phyloP scores from a whole-genome alignment of 108 stramenopile species.

The Skeletonema potamos region DNA sequence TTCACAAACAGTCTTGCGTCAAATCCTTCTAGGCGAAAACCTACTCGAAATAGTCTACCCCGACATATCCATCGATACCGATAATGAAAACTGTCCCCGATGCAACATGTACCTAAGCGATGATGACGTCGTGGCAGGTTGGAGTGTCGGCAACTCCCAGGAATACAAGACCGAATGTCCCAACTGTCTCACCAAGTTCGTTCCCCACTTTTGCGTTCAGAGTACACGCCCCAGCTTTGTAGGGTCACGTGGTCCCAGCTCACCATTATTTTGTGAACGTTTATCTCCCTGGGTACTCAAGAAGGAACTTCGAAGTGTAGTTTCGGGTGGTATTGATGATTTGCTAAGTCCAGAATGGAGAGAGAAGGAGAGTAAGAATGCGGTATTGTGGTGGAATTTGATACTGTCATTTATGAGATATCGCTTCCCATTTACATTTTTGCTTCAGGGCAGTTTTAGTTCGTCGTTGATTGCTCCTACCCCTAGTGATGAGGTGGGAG shows the following conservation, averaged over 20 bases:
- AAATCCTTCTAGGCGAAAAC: constrained; percentile 70
- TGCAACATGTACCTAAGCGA: constrained; percentile 66
- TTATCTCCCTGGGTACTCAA: constrained; percentile 86
- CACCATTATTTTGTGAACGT: constrained; percentile 81
- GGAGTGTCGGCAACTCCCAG: constrained; percentile 63
- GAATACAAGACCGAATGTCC: constrained; percentile 76
- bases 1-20: constrained; percentile 57
- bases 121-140: constrained; percentile 66
- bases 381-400: constrained; percentile 88
- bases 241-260: constrained; percentile 75
- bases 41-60: constrained; percentile 80
- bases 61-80: constrained; percentile 65
- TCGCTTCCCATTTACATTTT: constrained; percentile 73
- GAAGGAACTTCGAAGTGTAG: constrained; percentile 64
- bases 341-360: constrained; percentile 74
- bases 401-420: constrained; percentile 72
- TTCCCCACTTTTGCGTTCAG: constrained; percentile 76
- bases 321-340: constrained; percentile 39
- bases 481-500: constrained; percentile 34
- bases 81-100: constrained; percentile 72
- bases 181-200: constrained; percentile 71
- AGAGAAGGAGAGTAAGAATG: constrained; percentile 57
- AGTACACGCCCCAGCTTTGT: constrained; percentile 57
- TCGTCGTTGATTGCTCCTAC: constrained; percentile 81
- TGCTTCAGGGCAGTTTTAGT: constrained; percentile 84